Percentiles rank a stretch among this genome's conserved stretches.
phyloP scores from a whole-genome alignment of 495 filamentous ascomycete genomes.

The Podospora appendiculata region DNA sequence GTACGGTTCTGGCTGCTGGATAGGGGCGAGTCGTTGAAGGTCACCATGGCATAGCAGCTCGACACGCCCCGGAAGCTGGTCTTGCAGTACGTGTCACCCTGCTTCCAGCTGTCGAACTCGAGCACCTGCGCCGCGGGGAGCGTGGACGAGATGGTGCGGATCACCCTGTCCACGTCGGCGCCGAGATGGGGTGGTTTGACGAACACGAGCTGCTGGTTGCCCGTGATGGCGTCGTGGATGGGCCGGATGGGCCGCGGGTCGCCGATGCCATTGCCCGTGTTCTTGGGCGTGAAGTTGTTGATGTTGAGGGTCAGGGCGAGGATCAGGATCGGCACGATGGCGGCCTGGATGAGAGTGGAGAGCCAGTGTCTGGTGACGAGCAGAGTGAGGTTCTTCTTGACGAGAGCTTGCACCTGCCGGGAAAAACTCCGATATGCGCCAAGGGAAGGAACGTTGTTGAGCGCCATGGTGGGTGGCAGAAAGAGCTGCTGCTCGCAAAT shows the following conservation, averaged over 20 bases:
- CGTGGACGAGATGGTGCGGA: conserved; percentile 2
- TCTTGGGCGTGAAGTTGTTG: conserved; percentile 25
- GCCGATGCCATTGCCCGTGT: conserved; percentile 4
- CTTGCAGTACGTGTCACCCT: conserved; percentile 1
- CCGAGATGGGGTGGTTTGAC: conserved; percentile 5
- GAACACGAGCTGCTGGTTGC: conserved; percentile 9
- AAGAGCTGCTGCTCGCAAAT: too few species aligned
- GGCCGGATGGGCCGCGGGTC: conserved; percentile 2
- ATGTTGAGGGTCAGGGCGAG: conserved; percentile 26
- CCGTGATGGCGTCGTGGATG: conserved; percentile 5
- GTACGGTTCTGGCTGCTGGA: conserved; percentile 5
- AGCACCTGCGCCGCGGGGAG: conserved; percentile 2
- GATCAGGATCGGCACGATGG: conserved; percentile 59
- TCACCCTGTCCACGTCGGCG: conserved; percentile 10
- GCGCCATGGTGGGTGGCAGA: too few species aligned
- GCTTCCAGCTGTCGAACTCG: not conserved
- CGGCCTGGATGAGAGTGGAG: conserved; percentile 38
- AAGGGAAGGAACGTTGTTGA: too few species aligned
- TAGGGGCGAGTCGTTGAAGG: conserved; percentile 12
- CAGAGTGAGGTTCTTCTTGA: conserved; percentile 13
- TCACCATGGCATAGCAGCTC: conserved; percentile 11
- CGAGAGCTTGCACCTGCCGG: conserved; percentile 9
- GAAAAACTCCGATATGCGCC: not conserved
- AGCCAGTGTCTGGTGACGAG: conserved; percentile 15
- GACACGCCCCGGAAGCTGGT: conserved; percentile 8